These are phyloP conservation scores for Coelastrella sp. DNA, from an alignment of 139 green algal genomes.

Conservation along the genomic window DNA sequence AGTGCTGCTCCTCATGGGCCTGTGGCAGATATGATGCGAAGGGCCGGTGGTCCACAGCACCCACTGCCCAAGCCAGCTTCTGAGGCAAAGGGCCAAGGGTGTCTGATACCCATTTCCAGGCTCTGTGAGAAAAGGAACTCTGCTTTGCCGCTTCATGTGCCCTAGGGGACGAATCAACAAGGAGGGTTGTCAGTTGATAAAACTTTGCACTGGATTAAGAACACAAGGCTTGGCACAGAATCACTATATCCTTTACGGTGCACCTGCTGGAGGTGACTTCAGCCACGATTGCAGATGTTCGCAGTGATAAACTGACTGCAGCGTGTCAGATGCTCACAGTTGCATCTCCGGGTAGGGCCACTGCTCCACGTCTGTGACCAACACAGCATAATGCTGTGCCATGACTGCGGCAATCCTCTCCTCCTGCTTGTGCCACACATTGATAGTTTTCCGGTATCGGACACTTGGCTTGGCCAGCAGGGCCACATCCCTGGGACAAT, in stretches of 20 bases:
- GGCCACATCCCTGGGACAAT: too few species aligned
- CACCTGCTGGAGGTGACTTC: too few species aligned
- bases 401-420: constrained; percentile 46
- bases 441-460: constrained; percentile 70
- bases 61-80: too few species aligned
- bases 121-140: not conserved
- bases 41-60: not conserved
- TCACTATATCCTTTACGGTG: too few species aligned
- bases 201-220: too few species aligned
- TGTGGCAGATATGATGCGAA: too few species aligned
- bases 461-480: constrained; percentile 64
- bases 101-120: not conserved
- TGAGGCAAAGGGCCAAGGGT: not conserved
- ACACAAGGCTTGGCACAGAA: too few species aligned
- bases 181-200: too few species aligned
- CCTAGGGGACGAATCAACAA: not conserved
- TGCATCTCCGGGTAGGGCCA: constrained; percentile 47
- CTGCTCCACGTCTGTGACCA: constrained; percentile 69
- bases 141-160: not conserved
- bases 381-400: constrained; percentile 72
- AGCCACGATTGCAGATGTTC: too few species aligned
- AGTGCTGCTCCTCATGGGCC: constrained; percentile 9
- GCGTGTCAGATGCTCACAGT: too few species aligned
- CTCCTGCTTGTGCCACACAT: constrained; percentile 40
- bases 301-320: too few species aligned